Evolutionary conservation across 1,284 basidiomycete genomes (phyloP), one percentile per base, ranked within the genome.

Genomic region (Tausonia pullulans): DNA sequence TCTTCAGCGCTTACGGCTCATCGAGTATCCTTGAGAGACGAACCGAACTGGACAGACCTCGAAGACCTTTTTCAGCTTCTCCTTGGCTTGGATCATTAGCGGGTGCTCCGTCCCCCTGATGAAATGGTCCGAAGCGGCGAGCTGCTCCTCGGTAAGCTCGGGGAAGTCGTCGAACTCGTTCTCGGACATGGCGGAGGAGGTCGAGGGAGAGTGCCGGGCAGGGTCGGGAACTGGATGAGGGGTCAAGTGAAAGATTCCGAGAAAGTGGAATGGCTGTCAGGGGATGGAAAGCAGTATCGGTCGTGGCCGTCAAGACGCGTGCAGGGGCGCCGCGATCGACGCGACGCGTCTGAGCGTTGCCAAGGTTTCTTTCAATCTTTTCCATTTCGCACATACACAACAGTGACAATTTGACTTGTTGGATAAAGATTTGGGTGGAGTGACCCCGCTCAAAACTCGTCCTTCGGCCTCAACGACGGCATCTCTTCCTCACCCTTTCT

Each of bases 141-240:
- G 62, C 5, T 44, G 6, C 0, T 49, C n/a, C n/a, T 55, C 50
- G 44, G 55, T 16, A 43, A 63, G 27, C 14, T 59, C 44, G 44
- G 48, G 49, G 14, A 43, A 45, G 40, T 50, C 16, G 10, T 43
- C 61, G 49, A 57, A 62, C 46, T 62, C 61, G 4, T 63, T 48
- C 44, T 51, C 46, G 41, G 58, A 59, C 5, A 49, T 39, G n/a
- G 27, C 43, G n/a, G 6, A 40, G 27, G 27, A 16, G 8, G 52
- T 39, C 4, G n/a, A 16, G 40, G n/a, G 14, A 4, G 52, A 54
- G 16, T 3, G 52, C 10, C 9, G 14, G 27, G 9, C 11, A 10
- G 9, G 53, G 27, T 2, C 27, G 27, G 27, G 27, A 27, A 27
- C 27, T 27, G 27, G 27, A 27, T 27, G 27, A 27, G 27, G 27